These are phyloP conservation scores for Thamnidium elegans DNA, from an alignment of 192 early-diverging fungal species.

Conservation along the genomic window DNA sequence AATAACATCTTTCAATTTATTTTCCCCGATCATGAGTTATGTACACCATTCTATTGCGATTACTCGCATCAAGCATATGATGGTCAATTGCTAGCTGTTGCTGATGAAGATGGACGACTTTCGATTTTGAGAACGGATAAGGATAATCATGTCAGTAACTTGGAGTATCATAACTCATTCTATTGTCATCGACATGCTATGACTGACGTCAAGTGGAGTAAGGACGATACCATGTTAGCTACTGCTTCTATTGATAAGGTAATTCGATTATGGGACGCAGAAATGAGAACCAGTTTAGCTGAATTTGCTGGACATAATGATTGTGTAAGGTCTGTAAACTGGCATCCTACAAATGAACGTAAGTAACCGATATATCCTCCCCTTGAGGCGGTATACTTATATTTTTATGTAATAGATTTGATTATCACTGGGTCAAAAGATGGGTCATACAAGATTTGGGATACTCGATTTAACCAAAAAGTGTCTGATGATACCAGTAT, in stretches of 20 bases:
- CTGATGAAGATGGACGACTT: constrained; percentile 65
- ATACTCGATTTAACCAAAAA: constrained; percentile 23
- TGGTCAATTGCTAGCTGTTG: constrained; percentile 61
- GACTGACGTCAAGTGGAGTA: constrained; percentile 80
- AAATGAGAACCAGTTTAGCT: constrained; percentile 49
- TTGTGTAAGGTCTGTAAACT: constrained; percentile 69
- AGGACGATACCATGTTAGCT: constrained; percentile 63
- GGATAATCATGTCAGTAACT: constrained; percentile 32
- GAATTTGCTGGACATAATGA: constrained; percentile 64
- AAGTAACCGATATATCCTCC: constrained; percentile 24
- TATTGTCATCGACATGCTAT: constrained; percentile 74
- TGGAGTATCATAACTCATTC: constrained; percentile 34
- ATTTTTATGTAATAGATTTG: constrained; percentile 16
- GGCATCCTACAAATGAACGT: constrained; percentile 57
- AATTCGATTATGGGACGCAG: constrained; percentile 73
- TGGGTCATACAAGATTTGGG: constrained; percentile 30
- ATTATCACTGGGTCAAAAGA: constrained; percentile 22
- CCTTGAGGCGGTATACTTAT: background rate
- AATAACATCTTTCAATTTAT: constrained; percentile 17
- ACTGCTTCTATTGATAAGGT: constrained; percentile 79
- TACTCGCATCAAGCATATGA: constrained; percentile 39
- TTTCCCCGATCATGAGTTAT: background rate
- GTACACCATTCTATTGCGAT: constrained; percentile 8
- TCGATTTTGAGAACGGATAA: constrained; percentile 56
- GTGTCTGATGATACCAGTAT: constrained; percentile 11